Base-by-base conservation (phyloP, 1,139 yeast genomes). In the Geotrichum histeridarum region DNA sequence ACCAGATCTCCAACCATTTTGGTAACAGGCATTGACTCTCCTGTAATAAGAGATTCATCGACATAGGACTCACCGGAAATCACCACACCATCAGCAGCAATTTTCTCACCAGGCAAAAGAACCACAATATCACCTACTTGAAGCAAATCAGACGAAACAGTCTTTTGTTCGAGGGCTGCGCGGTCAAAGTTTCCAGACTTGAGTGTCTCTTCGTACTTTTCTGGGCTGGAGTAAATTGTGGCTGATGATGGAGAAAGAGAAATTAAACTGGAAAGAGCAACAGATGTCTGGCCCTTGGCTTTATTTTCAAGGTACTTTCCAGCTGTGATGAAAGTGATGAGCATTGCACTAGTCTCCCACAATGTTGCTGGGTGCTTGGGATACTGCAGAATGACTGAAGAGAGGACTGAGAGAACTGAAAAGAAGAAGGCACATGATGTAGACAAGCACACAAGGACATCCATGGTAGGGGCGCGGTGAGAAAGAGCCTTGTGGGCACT, bases 221-320 rank as follows among this genome's bases (percentile, higher is more conserved):
- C 60, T 1, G 63, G 59, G 38, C 61, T 56, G 27, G 63, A 62
- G 47, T 75, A 75, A 37, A 89, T 82, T 0, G 78, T 74, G 63
- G 98, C 91, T 7, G 77, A 77, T 0, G 90, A 78, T 0, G 99
- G 98, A 1, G 95, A 80, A 56, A 93, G 73, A 2, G 93, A 83
- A 47, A 94, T 77, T 41, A 94, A 75, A 59, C 83, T 80, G 0
- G 96, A 85, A 48, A 94, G 76, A 0, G 98, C 95, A 1, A 88
- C 80, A 0, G 97, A 88, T 0, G 98, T 93, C 55, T 88, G 90
- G 4, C 99, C 95, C 66, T 93, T 90, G 1, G 99, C 99, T 62
- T 80, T 83, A 69, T 87, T 88, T 67, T 94, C 99, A 22, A 91
- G 74, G 78, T 88, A 86, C 70, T 93, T 91, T 2, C 99, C 99